Evolutionary conservation across 2,329 filamentous ascomycete species (phyloP), one percentile per base, ranked within the genome.

Genomic region (Davidsoniella neocaledoniae): DNA sequence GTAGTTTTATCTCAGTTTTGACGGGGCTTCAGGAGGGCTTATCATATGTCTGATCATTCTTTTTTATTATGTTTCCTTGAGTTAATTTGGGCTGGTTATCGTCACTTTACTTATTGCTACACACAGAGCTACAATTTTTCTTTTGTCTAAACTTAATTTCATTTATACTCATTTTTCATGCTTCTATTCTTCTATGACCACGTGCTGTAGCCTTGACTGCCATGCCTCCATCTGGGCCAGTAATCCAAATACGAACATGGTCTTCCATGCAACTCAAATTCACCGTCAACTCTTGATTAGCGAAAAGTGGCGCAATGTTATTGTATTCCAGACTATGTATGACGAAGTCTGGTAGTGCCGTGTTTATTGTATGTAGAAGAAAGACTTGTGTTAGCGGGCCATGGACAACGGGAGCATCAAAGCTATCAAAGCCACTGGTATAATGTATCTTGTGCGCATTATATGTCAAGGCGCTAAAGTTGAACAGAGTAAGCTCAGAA

Each of bases 391-490:
- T 79, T 49, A 98, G 68, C 1, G 91, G 90, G 0, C 91, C 91
- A 59, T 96, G 91, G 50, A 96, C 84, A 14, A 96, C 72, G 23
- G 86, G 68, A 53, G 79, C 75, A 4, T 72, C 72, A 61, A 93
- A 80, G 9, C 83, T 83, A 63, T 96, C 91, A 10, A 79, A 68
- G 10, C 74, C 67, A 38, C 73, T 72, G 47, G 79, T 79, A 64
- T 86, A 93, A 65, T 98, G 91, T 57, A 98, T 95, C 14, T 74
- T 71, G 64, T 98, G 91, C 1, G 86, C 86, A 63, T 98, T 98
- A 69, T 86, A 88, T 2, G 84, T 90, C 33, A 98, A 74, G 0
- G 87, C 87, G 17, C 83, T 91, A 69, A 90, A 96, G 52, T 88
- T 79, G 66, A 94, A 94, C 49, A 98, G 77, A 4, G 95, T 74